These are phyloP conservation scores for Lepiota brunneoincarnata DNA, from an alignment of 768 basidiomycete genomes.

Conservation along the genomic window DNA sequence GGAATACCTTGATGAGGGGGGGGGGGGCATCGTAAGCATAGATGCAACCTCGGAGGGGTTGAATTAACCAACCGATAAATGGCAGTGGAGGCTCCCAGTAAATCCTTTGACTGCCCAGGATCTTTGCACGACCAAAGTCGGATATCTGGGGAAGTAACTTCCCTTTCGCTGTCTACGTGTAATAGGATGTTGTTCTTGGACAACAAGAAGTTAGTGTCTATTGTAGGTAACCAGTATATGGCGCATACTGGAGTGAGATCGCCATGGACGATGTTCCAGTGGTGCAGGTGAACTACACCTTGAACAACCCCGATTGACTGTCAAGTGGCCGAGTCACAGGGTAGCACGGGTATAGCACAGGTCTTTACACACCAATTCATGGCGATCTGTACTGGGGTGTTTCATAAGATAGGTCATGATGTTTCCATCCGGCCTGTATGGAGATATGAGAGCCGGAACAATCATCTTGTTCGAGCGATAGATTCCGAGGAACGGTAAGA, in stretches of 20 bases:
- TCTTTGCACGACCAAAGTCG: constrained; percentile 6
- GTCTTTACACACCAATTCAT: background rate
- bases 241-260: constrained; percentile 5
- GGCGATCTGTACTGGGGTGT: background rate
- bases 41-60: background rate
- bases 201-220: background rate
- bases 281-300: constrained; percentile 7
- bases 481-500: constrained; percentile 1
- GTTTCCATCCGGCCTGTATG: background rate
- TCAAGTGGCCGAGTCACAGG: background rate
- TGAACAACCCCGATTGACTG: background rate
- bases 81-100: background rate
- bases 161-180: background rate
- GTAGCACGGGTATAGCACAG: background rate
- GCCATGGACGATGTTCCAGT: constrained; percentile 1
- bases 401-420: background rate
- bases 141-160: background rate
- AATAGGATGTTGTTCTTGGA: constrained; percentile 1
- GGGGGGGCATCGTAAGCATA: too few relatives aligned
- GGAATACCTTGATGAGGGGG: constrained; percentile 4
- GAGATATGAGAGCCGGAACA: constrained; percentile 7
- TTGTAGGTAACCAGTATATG: background rate
- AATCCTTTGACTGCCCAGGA: background rate
- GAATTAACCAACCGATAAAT: background rate
- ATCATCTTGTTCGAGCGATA: background rate